phyloP scores from a whole-genome alignment of 306 rosid genomes.

The Quercus gilva region DNA sequence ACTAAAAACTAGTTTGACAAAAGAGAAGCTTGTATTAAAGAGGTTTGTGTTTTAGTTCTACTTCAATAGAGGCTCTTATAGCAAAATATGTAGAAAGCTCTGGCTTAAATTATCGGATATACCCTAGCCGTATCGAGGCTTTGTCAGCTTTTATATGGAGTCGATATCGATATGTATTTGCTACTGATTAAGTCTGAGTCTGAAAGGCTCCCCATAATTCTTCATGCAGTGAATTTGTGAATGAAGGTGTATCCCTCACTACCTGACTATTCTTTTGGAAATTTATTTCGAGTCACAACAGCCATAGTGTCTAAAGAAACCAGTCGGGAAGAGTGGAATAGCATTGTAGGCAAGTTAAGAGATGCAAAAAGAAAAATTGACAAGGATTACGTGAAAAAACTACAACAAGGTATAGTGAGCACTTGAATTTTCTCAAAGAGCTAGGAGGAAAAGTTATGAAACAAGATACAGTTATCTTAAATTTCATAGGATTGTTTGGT shows the following conservation, averaged over 20 bases:
- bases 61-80: conserved; percentile 4
- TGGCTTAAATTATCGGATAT: too few relatives aligned
- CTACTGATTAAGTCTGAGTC: neutral
- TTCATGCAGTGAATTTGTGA: conserved; percentile 17
- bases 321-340: neutral
- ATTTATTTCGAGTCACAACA: neutral
- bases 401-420: too few relatives aligned
- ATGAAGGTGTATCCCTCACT: neutral
- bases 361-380: neutral
- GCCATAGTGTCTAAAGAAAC: neutral
- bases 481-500: too few relatives aligned
- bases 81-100: neutral
- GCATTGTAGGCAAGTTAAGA: neutral
- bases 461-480: too few relatives aligned
- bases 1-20: neutral
- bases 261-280: neutral
- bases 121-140: neutral
- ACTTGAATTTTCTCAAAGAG: too few relatives aligned
- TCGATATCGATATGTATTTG: neutral
- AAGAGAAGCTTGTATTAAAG: conserved; percentile 7
- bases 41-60: conserved; percentile 20
- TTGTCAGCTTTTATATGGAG: conserved; percentile 16
- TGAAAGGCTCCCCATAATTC: neutral
- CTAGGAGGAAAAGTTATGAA: too few relatives aligned
- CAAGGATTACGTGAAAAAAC: neutral